A percentile compares a stretch with the other conserved stretches of the same genome.
These are phyloP conservation scores for Teratosphaeria nubilosa DNA, from an alignment of 2,329 filamentous ascomycete species.

Conservation along the genomic window DNA sequence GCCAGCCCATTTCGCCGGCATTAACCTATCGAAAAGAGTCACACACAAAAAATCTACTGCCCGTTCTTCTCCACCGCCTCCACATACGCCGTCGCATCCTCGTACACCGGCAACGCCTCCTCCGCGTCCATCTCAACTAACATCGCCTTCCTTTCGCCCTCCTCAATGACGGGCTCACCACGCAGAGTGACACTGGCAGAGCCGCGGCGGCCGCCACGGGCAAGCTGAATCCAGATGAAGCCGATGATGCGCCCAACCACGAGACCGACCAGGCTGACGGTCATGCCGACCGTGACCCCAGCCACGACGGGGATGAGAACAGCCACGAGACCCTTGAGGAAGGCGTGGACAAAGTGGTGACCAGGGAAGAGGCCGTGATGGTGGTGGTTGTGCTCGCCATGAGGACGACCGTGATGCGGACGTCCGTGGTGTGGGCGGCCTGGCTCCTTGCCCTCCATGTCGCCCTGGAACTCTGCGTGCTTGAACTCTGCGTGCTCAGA, in stretches of 20 bases:
- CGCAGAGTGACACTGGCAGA: constrained; percentile 19
- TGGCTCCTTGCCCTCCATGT: constrained; percentile 6
- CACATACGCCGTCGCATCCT: constrained; percentile 25
- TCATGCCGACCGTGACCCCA: constrained; percentile 58
- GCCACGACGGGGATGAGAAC: constrained; percentile 59
- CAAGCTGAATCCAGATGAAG: constrained; percentile 47
- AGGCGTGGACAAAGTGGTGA: constrained; percentile 33
- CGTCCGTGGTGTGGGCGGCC: constrained; percentile 15
- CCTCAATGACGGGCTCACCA: constrained; percentile 7
- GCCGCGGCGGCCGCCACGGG: constrained; percentile 35
- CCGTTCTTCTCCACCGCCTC: neutral
- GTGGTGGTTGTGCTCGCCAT: constrained; percentile 22
- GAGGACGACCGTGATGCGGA: constrained; percentile 8
- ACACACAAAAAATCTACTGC: neutral
- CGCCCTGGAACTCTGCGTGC: neutral
- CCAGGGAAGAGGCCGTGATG: constrained; percentile 25
- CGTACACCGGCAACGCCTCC: constrained; percentile 21
- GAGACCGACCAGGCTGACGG: constrained; percentile 58
- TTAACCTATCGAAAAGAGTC: neutral
- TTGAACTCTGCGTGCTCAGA: neutral
- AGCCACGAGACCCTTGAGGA: constrained; percentile 48
- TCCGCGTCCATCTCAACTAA: constrained; percentile 10
- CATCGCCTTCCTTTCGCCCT: constrained; percentile 3
- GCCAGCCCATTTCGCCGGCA: neutral
- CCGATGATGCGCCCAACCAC: constrained; percentile 52